These are phyloP conservation scores for Metschnikowia amazonensis DNA, from an alignment of 805 yeast species.

Conservation along the genomic window DNA sequence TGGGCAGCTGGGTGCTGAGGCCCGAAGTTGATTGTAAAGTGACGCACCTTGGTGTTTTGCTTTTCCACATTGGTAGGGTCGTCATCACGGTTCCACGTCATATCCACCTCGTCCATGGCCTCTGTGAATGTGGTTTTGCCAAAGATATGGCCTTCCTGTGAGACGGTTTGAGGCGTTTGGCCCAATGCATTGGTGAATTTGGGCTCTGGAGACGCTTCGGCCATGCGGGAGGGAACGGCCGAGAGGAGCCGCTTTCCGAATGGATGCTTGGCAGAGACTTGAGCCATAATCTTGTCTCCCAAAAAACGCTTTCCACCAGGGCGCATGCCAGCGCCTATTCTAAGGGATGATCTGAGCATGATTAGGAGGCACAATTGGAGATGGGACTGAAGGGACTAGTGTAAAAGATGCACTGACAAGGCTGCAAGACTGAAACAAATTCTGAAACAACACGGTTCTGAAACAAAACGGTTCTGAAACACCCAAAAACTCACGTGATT, in stretches of 20 bases:
- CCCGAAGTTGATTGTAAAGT: slow-evolving; percentile 85
- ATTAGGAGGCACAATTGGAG: no score
- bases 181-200: slow-evolving; percentile 39
- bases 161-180: slow-evolving; percentile 31
- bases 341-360: slow-evolving; percentile 14
- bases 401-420: no score
- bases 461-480: no score
- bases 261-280: no score
- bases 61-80: slow-evolving; percentile 41
- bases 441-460: no score
- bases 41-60: slow-evolving; percentile 62
- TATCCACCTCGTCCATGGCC: slow-evolving; percentile 43
- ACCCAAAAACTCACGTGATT: not conserved
- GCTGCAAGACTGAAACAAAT: no score
- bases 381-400: no score
- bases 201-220: slow-evolving; percentile 21
- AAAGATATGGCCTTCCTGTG: slow-evolving; percentile 30
- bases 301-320: not conserved
- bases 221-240: slow-evolving; percentile 17
- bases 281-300: no score
- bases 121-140: slow-evolving; percentile 44
- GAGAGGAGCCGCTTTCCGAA: slow-evolving; percentile 18
- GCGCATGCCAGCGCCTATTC: not conserved
- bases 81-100: slow-evolving; percentile 43
- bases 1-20: slow-evolving; percentile 96